These are phyloP conservation scores for Meripilus lineatus DNA, from an alignment of 1,284 basidiomycete genomes.

Conservation along the genomic window DNA sequence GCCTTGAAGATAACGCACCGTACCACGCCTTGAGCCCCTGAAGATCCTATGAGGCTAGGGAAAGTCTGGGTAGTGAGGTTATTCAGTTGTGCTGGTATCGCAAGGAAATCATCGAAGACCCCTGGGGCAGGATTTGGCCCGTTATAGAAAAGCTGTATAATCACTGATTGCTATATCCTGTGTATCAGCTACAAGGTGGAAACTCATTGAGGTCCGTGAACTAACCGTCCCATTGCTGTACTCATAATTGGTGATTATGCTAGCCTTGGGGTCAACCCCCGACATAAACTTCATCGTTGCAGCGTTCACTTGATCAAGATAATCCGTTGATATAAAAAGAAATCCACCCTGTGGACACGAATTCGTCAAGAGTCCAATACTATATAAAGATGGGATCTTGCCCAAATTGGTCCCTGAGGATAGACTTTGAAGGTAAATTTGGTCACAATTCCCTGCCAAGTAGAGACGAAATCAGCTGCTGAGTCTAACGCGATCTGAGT, in stretches of 20 bases:
- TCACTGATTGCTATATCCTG: conserved; percentile 22
- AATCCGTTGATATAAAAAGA: conserved; percentile 35
- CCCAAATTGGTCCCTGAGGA: conserved; percentile 57
- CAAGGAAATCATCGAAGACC: conserved; percentile 38
- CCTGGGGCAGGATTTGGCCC: conserved; percentile 34
- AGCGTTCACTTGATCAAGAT: conserved; percentile 33
- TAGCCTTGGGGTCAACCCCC: conserved; percentile 56
- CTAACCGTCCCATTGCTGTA: not conserved
- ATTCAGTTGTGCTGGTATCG: conserved; percentile 25
- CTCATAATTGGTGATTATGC: conserved; percentile 6
- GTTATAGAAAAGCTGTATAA: conserved; percentile 38
- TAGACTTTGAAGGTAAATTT: conserved; percentile 49
- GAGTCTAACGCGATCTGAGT: not conserved
- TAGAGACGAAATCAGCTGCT: not conserved
- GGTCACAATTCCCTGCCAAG: conserved; percentile 63
- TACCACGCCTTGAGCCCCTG: conserved; percentile 37
- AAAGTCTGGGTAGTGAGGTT: conserved; percentile 33
- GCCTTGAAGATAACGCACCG: too few species aligned
- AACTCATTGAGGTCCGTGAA: too few species aligned
- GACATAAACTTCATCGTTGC: conserved; percentile 48
- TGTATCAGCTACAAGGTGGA: too few species aligned
- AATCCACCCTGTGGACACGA: conserved; percentile 52
- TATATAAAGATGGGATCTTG: conserved; percentile 28
- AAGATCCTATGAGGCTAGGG: conserved; percentile 32
- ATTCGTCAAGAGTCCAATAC: not conserved